These are phyloP conservation scores for Cytospora chrysosperma DNA, from an alignment of 2,329 filamentous ascomycete genomes.

Conservation along the genomic window DNA sequence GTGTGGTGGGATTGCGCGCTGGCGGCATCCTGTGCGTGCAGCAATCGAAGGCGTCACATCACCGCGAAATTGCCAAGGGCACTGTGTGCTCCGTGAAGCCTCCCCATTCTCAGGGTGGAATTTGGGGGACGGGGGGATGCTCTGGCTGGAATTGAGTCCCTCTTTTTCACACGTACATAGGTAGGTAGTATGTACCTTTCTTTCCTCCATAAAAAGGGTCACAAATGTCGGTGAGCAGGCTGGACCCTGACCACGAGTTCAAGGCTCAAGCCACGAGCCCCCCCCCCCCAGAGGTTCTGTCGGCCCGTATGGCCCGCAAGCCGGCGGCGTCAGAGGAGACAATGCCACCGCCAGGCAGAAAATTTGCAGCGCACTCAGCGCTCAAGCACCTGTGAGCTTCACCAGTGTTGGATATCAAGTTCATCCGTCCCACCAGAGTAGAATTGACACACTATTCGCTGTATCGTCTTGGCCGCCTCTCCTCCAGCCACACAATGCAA, in stretches of 20 bases:
- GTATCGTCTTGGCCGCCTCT: not conserved
- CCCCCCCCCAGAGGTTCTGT: not conserved
- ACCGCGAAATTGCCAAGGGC: not conserved
- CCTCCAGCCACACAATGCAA: not conserved
- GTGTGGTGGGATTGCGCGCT: not conserved
- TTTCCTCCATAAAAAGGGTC: slow-evolving; percentile 6
- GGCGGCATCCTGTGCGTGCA: not conserved
- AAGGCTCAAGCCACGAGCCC: not conserved
- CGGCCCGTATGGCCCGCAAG: not conserved
- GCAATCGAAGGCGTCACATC: not conserved
- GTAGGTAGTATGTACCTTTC: slow-evolving; percentile 3
- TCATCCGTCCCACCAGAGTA: not conserved
- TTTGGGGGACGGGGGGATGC: too few relatives aligned
- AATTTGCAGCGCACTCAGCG: too few relatives aligned
- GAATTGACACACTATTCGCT: too few relatives aligned
- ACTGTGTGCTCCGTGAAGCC: not conserved
- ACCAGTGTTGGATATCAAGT: not conserved
- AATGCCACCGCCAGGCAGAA: not conserved
- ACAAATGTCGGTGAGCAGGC: slow-evolving; percentile 25
- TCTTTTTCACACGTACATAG: slow-evolving; percentile 6
- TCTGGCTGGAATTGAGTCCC: slow-evolving; percentile 1
- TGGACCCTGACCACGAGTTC: slow-evolving; percentile 6
- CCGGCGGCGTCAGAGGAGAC: not conserved
- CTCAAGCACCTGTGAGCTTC: not conserved
- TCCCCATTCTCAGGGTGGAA: not conserved